Percentiles rank a stretch among this genome's conserved stretches.
Conservation (phyloP, 2,329 filamentous ascomycete genomes). For the Verticillium klebahnii region DNA sequence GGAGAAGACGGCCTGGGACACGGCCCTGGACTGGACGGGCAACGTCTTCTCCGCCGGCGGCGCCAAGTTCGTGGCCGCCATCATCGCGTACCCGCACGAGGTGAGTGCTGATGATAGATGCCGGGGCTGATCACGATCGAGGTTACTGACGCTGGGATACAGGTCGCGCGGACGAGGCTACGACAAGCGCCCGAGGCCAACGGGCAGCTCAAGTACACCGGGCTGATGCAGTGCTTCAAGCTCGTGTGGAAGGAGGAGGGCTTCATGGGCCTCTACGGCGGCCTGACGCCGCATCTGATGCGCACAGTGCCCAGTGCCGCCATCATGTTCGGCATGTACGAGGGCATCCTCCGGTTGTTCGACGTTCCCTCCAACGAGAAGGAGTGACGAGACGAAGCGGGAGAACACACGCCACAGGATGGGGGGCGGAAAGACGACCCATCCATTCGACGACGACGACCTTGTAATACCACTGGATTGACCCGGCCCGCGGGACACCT, state of each 20-base stretch:
- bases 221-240: slow-evolving; percentile 82
- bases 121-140: not conserved
- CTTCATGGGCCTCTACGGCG: slow-evolving; percentile 80
- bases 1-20: slow-evolving; percentile 66
- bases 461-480: not conserved
- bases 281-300: slow-evolving; percentile 85
- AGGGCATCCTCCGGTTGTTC: slow-evolving; percentile 49
- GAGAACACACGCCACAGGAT: no score
- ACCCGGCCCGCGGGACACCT: not conserved
- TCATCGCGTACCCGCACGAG: slow-evolving; percentile 90
- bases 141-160: slow-evolving; percentile 7
- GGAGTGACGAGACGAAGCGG: not conserved
- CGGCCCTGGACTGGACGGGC: slow-evolving; percentile 71
- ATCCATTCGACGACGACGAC: not conserved
- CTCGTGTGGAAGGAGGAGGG: slow-evolving; percentile 87
- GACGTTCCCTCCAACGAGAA: slow-evolving; percentile 16
- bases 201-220: slow-evolving; percentile 78
- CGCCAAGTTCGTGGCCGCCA: slow-evolving; percentile 79
- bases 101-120: slow-evolving; percentile 36
- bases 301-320: slow-evolving; percentile 87
- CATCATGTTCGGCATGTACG: slow-evolving; percentile 94
- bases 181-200: slow-evolving; percentile 75
- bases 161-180: slow-evolving; percentile 78
- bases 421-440: not conserved
- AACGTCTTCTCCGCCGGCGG: slow-evolving; percentile 74